Evolutionary conservation across 306 rosid genomes (phyloP).

Genomic region (Vigna nakashimae): DNA sequence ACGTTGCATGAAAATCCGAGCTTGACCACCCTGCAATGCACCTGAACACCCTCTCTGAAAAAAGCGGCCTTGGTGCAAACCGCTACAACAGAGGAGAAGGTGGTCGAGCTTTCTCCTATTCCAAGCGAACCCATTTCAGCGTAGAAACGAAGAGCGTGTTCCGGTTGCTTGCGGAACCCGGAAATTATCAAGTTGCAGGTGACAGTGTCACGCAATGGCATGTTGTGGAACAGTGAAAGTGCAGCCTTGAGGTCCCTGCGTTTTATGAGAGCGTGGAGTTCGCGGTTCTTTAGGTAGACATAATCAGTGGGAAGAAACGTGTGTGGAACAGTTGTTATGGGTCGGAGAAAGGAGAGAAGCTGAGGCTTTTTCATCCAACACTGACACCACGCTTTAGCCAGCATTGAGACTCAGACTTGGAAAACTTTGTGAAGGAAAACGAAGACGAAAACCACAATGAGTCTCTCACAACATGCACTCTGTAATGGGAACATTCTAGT

Average conservation of each 20-base stretch:
- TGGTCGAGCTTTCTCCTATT: conserved; percentile 61
- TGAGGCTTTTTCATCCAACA: conserved; percentile 38
- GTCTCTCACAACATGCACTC: background rate
- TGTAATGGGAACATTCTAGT: too few relatives aligned
- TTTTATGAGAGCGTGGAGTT: conserved; percentile 51
- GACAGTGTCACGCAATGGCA: conserved; percentile 67
- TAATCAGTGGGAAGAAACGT: conserved; percentile 29
- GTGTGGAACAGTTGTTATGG: conserved; percentile 41
- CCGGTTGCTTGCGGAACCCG: conserved; percentile 49
- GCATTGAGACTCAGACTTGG: conserved; percentile 19
- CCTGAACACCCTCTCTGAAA: conserved; percentile 64
- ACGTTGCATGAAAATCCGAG: conserved; percentile 63
- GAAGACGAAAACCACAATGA: background rate
- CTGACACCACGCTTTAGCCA: conserved; percentile 28
- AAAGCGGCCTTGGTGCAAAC: conserved; percentile 58
- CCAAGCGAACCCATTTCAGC: conserved; percentile 65
- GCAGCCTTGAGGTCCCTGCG: conserved; percentile 56
- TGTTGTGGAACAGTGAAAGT: conserved; percentile 58
- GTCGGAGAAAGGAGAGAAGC: conserved; percentile 37
- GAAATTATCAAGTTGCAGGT: conserved; percentile 77
- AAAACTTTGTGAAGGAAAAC: background rate
- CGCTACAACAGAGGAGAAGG: conserved; percentile 63
- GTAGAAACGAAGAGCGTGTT: conserved; percentile 59
- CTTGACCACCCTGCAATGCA: conserved; percentile 70
- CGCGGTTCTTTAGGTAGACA: conserved; percentile 60